Evolutionary conservation across 228 moss, liverwort and hornwort species (phyloP), one percentile per base, ranked within the genome.

Genomic region (Sphagnum fallax): DNA sequence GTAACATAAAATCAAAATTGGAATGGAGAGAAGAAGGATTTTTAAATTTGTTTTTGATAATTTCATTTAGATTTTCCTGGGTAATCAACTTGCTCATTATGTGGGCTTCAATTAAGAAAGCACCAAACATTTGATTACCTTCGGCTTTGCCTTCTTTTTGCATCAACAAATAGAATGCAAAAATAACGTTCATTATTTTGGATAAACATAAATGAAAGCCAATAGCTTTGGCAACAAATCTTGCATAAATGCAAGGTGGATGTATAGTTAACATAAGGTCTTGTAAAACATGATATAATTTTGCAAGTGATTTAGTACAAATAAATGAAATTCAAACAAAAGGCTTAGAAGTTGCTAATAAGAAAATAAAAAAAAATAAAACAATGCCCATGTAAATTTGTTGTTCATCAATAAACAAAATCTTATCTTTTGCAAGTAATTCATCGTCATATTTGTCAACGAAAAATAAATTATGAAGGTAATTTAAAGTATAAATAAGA

Each of bases 151-250:
- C 49, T 0, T 52, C n/a, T 2, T 48, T 16, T 49, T 49, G 47
- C 49, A 7, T 67, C 49, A 6, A 48, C 47, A 67, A 52, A 49
- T 49, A 52, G 0, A 67, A 0, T 4, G 66, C 47, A 49, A 49
- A 10, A 49, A 32, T 49, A 67, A n/a, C 66, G 4, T 67, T 4
- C 51, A 67, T 67, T 67, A 67, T 67, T 67, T 52, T 67, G 16
- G 66, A 4, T 49, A 73, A 52, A 66, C 55, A 58, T 66, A 73
- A 52, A 66, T 48, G 59, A 65, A 65, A 73, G 49, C 55, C 72
- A 65, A 48, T 66, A 63, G 53, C 53, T 66, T 57, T 73, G 52
- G 72, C 5, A 73, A 73, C 62, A 63, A n/a, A 63, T 63, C 14
- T n/a, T 63, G 62, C 62, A 63, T 65, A 65, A 65, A 65, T 65